phyloP scores from a whole-genome alignment of 1,284 basidiomycete species.

The Ceratobasidium sp. region DNA sequence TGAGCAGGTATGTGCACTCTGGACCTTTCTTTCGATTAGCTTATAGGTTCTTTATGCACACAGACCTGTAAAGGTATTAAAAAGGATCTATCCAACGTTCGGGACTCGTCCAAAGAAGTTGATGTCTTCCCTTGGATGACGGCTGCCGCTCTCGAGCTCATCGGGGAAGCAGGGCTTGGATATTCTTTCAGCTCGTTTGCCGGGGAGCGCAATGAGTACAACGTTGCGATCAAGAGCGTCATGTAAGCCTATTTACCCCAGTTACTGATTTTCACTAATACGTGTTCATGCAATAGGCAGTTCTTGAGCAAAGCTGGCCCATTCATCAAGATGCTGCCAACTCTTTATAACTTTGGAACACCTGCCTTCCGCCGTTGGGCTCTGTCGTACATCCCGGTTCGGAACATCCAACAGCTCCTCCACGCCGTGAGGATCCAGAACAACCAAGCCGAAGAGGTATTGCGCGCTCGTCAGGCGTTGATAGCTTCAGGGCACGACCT shows the following conservation, averaged over 20 bases:
- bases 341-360: slow-evolving; percentile 45
- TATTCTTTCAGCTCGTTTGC: slow-evolving; percentile 62
- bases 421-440: slow-evolving; percentile 60
- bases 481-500: slow-evolving; percentile 45
- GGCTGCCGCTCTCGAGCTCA: slow-evolving; percentile 59
- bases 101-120: slow-evolving; percentile 51
- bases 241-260: slow-evolving; percentile 56
- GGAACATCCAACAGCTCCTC: slow-evolving; percentile 57
- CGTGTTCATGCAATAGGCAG: slow-evolving; percentile 49
- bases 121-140: slow-evolving; percentile 62
- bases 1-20: slow-evolving; percentile 51
- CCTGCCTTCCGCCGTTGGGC: slow-evolving; percentile 57
- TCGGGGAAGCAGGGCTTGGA: slow-evolving; percentile 60
- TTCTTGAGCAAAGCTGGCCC: not conserved
- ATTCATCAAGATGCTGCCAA: slow-evolving; percentile 6
- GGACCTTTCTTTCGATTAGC: slow-evolving; percentile 46
- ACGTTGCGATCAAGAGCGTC: slow-evolving; percentile 57
- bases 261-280: slow-evolving; percentile 55
- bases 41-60: slow-evolving; percentile 47
- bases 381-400: slow-evolving; percentile 57
- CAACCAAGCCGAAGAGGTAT: slow-evolving; percentile 55
- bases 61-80: not conserved
- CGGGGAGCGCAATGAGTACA: slow-evolving; percentile 57
- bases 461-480: slow-evolving; percentile 51
- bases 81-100: slow-evolving; percentile 44